A percentile compares a stretch with the other conserved stretches of the same genome.
Evolutionary conservation across 1,284 basidiomycete genomes (phyloP).

Genomic region (Abortiporus biennis): DNA sequence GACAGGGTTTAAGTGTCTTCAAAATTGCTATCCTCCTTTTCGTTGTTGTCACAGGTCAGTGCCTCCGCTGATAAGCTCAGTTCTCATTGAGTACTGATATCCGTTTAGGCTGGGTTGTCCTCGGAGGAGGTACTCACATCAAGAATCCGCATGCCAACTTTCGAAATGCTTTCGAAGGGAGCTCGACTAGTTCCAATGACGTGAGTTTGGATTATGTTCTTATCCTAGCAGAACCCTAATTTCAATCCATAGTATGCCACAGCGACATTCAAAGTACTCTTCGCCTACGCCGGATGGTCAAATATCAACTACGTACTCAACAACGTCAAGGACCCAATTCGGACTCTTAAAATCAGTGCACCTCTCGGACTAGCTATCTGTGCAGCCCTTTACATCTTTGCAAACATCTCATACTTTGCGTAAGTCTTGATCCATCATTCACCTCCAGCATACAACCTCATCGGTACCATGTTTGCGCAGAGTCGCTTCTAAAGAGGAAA

Average conservation of each 20-base stretch:
- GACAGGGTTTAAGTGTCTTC: constrained; percentile 40
- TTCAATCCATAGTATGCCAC: constrained; percentile 36
- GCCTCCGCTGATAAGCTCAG: not conserved
- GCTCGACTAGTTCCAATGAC: constrained; percentile 63
- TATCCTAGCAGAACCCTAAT: not conserved
- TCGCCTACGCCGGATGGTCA: constrained; percentile 32
- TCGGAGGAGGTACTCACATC: constrained; percentile 35
- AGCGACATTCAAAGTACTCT: constrained; percentile 47
- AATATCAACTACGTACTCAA: constrained; percentile 33
- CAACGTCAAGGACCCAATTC: constrained; percentile 54
- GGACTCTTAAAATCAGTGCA: constrained; percentile 56
- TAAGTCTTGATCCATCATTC: constrained; percentile 42
- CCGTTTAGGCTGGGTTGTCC: constrained; percentile 35
- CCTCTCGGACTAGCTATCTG: constrained; percentile 51
- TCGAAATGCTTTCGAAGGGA: constrained; percentile 30
- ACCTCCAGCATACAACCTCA: not conserved
- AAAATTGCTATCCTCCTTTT: constrained; percentile 51
- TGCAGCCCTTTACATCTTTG: constrained; percentile 44
- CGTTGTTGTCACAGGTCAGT: constrained; percentile 39
- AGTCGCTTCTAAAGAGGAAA: constrained; percentile 61
- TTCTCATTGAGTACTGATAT: constrained; percentile 6
- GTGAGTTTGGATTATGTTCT: constrained; percentile 20
- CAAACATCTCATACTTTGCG: constrained; percentile 65
- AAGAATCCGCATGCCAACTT: constrained; percentile 38
- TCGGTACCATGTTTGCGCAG: constrained; percentile 7